Evolutionary conservation across 495 filamentous ascomycete species (phyloP).

Genomic region (Aspergillus sclerotioniger): DNA sequence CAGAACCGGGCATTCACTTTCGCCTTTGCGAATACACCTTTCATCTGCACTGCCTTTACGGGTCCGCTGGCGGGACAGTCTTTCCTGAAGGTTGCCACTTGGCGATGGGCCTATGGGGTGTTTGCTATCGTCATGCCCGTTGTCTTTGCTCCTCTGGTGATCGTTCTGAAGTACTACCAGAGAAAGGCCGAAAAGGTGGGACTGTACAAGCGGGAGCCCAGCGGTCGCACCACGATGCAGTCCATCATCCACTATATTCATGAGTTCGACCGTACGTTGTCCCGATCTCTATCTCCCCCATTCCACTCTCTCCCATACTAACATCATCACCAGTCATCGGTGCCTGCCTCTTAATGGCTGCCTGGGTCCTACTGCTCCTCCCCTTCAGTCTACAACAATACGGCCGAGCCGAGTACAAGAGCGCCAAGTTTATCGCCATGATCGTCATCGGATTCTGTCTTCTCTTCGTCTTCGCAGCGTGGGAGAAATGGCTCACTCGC

Average conservation of each 20-base stretch:
- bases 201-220: conserved; percentile 34
- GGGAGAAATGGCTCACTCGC: conserved; percentile 57
- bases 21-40: conserved; percentile 61
- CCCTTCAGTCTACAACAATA: conserved; percentile 56
- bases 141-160: conserved; percentile 50
- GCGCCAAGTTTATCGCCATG: conserved; percentile 55
- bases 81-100: conserved; percentile 52
- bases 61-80: conserved; percentile 33
- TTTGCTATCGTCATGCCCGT: conserved; percentile 60
- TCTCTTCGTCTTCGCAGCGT: conserved; percentile 56
- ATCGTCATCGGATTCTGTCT: conserved; percentile 56
- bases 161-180: conserved; percentile 56
- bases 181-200: conserved; percentile 54
- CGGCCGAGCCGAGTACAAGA: conserved; percentile 45
- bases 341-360: conserved; percentile 54
- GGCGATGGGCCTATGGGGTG: conserved; percentile 62
- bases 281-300: conserved; percentile 2
- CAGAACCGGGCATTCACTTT: conserved; percentile 62
- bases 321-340: conserved; percentile 43
- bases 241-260: conserved; percentile 53
- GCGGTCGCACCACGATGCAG: conserved; percentile 45
- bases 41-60: conserved; percentile 56
- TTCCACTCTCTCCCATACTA: conserved; percentile 10
- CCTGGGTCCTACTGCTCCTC: conserved; percentile 61
- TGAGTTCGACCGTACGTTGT: conserved; percentile 61